phyloP scores from a whole-genome alignment of 176 grass and related monocot species.

The Paspalum vaginatum region DNA sequence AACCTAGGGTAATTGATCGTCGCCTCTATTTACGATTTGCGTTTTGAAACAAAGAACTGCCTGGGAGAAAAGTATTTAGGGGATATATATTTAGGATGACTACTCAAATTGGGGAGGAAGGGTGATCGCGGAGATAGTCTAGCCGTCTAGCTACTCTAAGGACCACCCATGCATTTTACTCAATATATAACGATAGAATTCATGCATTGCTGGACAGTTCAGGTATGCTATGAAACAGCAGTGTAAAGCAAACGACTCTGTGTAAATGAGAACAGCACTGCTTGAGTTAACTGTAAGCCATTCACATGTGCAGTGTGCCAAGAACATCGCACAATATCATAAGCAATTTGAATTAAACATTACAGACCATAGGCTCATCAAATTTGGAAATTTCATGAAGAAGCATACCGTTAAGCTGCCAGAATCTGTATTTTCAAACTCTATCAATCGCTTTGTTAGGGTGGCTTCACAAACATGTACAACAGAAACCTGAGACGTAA shows the following conservation, averaged over 20 bases:
- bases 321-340: neutral
- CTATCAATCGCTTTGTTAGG: conserved; percentile 76
- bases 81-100: too few species aligned
- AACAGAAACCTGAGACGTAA: conserved; percentile 60
- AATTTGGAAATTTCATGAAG: neutral
- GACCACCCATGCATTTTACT: too few species aligned
- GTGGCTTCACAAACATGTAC: conserved; percentile 91
- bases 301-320: neutral
- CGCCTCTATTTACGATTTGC: too few species aligned
- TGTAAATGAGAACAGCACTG: neutral
- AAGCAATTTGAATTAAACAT: neutral
- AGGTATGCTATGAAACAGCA: neutral
- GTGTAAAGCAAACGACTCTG: conserved; percentile 1
- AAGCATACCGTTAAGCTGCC: conserved; percentile 74
- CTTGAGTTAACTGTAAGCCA: neutral
- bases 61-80: too few species aligned
- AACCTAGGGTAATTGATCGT: too few species aligned
- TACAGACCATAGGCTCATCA: neutral
- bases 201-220: neutral
- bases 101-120: too few species aligned
- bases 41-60: too few species aligned
- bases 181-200: neutral
- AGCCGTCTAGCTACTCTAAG: too few species aligned
- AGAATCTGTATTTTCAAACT: conserved; percentile 93
- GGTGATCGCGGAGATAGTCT: too few species aligned